These are phyloP conservation scores for Saccharomyces hybrid DNA, from an alignment of 1,139 yeast species.

Conservation along the genomic window DNA sequence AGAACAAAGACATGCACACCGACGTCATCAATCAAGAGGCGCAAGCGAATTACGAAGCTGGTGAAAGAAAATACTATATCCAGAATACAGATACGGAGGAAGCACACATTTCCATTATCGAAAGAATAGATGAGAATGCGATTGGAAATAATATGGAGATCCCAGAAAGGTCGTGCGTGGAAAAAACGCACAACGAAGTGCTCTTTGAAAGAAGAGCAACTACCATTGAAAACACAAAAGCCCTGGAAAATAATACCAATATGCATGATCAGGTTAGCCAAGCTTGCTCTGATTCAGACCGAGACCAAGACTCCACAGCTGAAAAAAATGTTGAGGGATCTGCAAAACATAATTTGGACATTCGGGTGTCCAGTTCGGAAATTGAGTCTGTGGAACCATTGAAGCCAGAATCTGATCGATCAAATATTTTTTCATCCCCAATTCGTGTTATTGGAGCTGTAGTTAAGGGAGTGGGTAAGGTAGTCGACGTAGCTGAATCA, in stretches of 20 bases:
- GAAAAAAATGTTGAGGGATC: background rate
- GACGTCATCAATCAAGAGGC: background rate
- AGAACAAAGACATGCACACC: background rate
- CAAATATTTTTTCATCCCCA: slow-evolving; percentile 12
- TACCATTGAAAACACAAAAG: background rate
- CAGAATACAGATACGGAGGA: background rate
- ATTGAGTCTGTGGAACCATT: background rate
- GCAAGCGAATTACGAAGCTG: background rate
- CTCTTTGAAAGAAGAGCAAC: background rate
- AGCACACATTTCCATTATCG: background rate
- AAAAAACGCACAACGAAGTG: too few species aligned
- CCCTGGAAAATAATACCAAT: background rate
- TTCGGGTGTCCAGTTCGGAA: background rate
- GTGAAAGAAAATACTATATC: background rate
- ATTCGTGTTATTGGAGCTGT: slow-evolving; percentile 11
- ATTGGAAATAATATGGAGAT: background rate
- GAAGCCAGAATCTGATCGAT: background rate
- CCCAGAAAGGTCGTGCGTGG: background rate
- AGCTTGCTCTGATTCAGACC: background rate
- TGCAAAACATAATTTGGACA: background rate
- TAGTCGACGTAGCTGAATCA: slow-evolving; percentile 11
- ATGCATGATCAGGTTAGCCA: background rate
- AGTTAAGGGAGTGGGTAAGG: slow-evolving; percentile 10
- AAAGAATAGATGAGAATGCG: background rate
- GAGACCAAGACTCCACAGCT: background rate